Conservation (phyloP, 805 yeast genomes). For the Yamadazyma endophytica region DNA sequence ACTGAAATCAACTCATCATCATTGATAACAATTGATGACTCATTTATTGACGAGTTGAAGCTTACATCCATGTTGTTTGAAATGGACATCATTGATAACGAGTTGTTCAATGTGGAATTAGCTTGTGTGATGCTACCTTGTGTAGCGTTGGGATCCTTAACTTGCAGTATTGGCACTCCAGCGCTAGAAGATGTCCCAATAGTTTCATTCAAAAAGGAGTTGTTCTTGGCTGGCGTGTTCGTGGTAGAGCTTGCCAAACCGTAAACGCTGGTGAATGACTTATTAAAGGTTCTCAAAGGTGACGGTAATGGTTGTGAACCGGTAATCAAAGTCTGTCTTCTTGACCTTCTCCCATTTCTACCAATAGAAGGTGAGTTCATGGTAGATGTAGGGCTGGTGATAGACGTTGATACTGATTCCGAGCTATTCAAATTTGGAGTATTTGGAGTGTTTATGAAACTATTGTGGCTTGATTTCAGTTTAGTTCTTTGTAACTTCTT, state of each 20-base stretch:
- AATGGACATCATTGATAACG: constrained; percentile 42
- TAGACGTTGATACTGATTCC: constrained; percentile 6
- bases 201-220: constrained; percentile 5
- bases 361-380: constrained; percentile 35
- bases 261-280: constrained; percentile 33
- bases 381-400: constrained; percentile 6
- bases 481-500: constrained; percentile 39
- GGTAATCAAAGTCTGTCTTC: constrained; percentile 76
- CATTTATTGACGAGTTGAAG: constrained; percentile 10
- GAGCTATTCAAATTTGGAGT: constrained; percentile 11
- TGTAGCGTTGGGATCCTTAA: constrained; percentile 8
- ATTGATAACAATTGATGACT: constrained; percentile 19
- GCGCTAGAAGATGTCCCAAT: constrained; percentile 7
- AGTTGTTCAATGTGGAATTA: constrained; percentile 22
- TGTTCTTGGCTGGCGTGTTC: constrained; percentile 31
- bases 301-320: constrained; percentile 94
- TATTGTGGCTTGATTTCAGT: constrained; percentile 16
- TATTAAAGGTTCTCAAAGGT: constrained; percentile 62
- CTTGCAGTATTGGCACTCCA: constrained; percentile 14
- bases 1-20: constrained; percentile 57
- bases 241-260: constrained; percentile 35
- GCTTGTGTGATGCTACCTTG: not conserved
- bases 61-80: constrained; percentile 16
- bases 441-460: constrained; percentile 8
- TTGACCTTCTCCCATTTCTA: constrained; percentile 48